Percentiles rank a stretch among this genome's conserved stretches.
Conservation (phyloP, 2,329 filamentous ascomycete genomes). For the Aspergillus nomiae region DNA sequence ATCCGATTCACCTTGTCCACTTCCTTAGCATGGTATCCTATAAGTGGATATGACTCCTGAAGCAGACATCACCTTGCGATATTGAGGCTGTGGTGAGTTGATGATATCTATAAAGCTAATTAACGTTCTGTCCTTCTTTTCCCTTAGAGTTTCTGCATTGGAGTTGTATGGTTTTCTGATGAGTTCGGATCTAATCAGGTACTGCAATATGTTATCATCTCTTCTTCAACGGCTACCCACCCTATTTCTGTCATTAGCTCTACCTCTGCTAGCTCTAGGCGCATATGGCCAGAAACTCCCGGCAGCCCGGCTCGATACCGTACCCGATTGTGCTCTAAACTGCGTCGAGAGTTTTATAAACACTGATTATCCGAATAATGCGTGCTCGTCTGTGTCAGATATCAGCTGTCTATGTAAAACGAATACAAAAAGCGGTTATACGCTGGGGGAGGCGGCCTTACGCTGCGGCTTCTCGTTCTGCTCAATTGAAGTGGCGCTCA, state of each 20-base stretch:
- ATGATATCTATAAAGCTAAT: not conserved
- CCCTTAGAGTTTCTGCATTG: too few species aligned
- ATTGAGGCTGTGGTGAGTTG: constrained; percentile 22
- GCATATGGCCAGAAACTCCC: constrained; percentile 22
- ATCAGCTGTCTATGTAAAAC: constrained; percentile 66
- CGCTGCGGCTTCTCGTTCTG: constrained; percentile 67
- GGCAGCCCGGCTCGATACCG: constrained; percentile 40
- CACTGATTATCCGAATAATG: constrained; percentile 57
- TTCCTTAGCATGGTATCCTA: constrained; percentile 26
- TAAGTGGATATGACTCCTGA: constrained; percentile 23
- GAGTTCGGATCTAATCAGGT: constrained; percentile 19
- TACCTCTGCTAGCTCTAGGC: constrained; percentile 24
- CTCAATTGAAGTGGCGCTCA: constrained; percentile 45
- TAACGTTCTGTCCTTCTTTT: not conserved
- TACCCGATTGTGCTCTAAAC: constrained; percentile 61
- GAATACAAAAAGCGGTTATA: constrained; percentile 63
- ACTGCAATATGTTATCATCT: constrained; percentile 39
- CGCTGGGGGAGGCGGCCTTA: constrained; percentile 70
- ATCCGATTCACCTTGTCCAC: not conserved
- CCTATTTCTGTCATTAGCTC: constrained; percentile 25
- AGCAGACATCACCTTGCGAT: constrained; percentile 26
- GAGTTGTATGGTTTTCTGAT: not conserved
- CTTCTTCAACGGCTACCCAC: constrained; percentile 29
- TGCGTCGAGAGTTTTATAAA: constrained; percentile 67
- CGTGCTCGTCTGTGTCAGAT: constrained; percentile 55